Evolutionary conservation across 1,284 basidiomycete genomes (phyloP).

Genomic region (Trametes pubescens): DNA sequence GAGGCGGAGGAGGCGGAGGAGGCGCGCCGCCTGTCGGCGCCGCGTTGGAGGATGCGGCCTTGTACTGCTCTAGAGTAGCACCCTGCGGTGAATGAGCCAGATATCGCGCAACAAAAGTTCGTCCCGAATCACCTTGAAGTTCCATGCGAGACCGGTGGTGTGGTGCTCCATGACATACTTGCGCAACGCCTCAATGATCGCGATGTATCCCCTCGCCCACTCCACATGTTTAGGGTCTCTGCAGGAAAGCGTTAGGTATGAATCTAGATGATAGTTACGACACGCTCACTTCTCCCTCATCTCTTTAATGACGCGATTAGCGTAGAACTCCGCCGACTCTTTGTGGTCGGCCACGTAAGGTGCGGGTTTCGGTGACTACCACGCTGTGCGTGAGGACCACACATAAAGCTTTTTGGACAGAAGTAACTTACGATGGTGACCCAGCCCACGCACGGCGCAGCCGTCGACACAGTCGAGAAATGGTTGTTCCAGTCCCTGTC

Average conservation of each 20-base stretch:
- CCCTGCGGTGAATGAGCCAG: conserved; percentile 56
- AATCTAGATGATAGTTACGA: background rate
- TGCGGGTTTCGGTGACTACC: conserved; percentile 83
- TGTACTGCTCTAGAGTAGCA: conserved; percentile 65
- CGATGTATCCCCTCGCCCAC: conserved; percentile 84
- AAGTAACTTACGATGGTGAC: conserved; percentile 75
- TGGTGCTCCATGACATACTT: conserved; percentile 91
- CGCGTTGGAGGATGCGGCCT: conserved; percentile 42
- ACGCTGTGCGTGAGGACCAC: conserved; percentile 1
- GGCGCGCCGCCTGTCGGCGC: conserved; percentile 44
- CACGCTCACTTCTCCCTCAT: conserved; percentile 85
- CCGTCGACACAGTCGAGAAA: conserved; percentile 84
- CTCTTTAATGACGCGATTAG: conserved; percentile 92
- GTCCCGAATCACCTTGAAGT: conserved; percentile 66
- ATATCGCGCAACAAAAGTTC: background rate
- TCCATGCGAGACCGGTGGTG: conserved; percentile 91
- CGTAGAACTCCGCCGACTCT: conserved; percentile 91
- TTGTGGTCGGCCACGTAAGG: conserved; percentile 88
- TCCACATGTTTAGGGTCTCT: conserved; percentile 91
- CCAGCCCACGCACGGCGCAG: conserved; percentile 91
- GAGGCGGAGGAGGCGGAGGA: conserved; percentile 61
- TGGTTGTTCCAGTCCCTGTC: conserved; percentile 88
- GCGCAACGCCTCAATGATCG: conserved; percentile 80
- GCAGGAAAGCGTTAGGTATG: background rate
- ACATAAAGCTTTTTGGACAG: conserved; percentile 11